A percentile compares a stretch with the other conserved stretches of the same genome.
Conservation (phyloP, 768 basidiomycete genomes). For the Lentinula sp. region DNA sequence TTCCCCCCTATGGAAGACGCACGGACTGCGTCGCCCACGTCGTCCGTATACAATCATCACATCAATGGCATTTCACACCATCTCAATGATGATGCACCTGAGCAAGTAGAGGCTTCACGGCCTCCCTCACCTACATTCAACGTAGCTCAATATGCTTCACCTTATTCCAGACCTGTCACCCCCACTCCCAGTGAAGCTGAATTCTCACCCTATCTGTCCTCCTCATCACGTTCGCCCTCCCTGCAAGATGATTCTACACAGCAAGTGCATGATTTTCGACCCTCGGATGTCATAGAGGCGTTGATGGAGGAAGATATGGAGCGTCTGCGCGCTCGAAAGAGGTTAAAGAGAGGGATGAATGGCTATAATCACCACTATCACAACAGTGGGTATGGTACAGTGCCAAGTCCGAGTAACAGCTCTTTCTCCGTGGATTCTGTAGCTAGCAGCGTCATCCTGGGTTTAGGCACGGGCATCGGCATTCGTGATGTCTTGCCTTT, state of each 20-base stretch:
- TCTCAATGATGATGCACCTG: conserved; percentile 17
- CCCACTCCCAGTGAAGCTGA: conserved; percentile 19
- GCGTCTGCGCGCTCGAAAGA: conserved; percentile 67
- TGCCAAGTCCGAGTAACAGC: conserved; percentile 68
- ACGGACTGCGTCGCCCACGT: conserved; percentile 24
- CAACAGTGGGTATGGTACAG: conserved; percentile 26
- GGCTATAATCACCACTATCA: conserved; percentile 22
- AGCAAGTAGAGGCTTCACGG: conserved; percentile 42
- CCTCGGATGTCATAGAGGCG: conserved; percentile 80
- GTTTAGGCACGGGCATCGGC: conserved; percentile 73
- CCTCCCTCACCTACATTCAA: conserved; percentile 79
- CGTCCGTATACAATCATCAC: background rate
- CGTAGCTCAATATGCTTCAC: conserved; percentile 69
- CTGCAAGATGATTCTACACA: conserved; percentile 21
- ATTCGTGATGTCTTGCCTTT: conserved; percentile 84
- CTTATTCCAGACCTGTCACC: conserved; percentile 56
- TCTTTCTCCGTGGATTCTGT: conserved; percentile 70
- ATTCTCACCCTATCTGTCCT: conserved; percentile 7
- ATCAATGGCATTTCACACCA: conserved; percentile 11
- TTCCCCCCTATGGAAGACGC: conserved; percentile 63
- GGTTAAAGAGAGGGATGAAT: conserved; percentile 27
- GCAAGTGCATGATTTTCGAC: conserved; percentile 47
- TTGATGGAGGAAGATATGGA: conserved; percentile 96
- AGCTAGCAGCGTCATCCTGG: conserved; percentile 62
- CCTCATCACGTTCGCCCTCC: conserved; percentile 14